phyloP scores from a whole-genome alignment of 768 basidiomycete genomes.

The Mycena alexandri region DNA sequence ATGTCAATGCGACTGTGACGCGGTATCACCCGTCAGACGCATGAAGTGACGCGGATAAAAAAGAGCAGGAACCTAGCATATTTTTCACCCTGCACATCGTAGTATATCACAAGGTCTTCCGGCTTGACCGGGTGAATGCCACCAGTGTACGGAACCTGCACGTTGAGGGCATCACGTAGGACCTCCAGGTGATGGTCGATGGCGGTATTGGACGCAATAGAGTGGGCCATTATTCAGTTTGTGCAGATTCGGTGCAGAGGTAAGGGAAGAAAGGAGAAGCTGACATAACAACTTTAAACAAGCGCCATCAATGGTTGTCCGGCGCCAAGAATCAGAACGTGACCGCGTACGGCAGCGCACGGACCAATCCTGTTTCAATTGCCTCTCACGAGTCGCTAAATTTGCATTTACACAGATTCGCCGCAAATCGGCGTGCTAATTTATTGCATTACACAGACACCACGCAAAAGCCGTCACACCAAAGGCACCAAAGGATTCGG shows the following conservation, averaged over 20 bases:
- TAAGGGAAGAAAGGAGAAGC: neutral
- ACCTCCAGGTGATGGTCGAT: neutral
- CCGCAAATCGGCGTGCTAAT: too few relatives aligned
- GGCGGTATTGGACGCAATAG: neutral
- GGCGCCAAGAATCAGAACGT: too few relatives aligned
- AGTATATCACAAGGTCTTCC: constrained; percentile 9
- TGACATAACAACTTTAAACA: neutral
- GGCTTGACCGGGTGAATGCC: constrained; percentile 9
- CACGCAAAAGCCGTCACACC: too few relatives aligned
- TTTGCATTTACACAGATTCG: too few relatives aligned
- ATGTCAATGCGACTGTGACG: neutral
- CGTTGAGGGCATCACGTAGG: neutral
- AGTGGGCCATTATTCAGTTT: neutral
- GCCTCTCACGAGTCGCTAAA: too few relatives aligned
- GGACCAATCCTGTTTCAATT: too few relatives aligned
- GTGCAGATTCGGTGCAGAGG: too few relatives aligned
- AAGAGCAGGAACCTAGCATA: neutral
- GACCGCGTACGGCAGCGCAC: too few relatives aligned
- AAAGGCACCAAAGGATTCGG: too few relatives aligned
- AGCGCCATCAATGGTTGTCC: neutral
- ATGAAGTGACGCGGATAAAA: too few relatives aligned
- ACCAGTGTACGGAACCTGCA: constrained; percentile 12
- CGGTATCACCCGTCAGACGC: neutral
- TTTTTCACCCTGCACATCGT: neutral
- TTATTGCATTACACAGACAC: too few relatives aligned